A percentile compares a stretch with the other conserved stretches of the same genome.
Conservation (phyloP, 345 rosid genomes). For the Eucalyptus microcorys region DNA sequence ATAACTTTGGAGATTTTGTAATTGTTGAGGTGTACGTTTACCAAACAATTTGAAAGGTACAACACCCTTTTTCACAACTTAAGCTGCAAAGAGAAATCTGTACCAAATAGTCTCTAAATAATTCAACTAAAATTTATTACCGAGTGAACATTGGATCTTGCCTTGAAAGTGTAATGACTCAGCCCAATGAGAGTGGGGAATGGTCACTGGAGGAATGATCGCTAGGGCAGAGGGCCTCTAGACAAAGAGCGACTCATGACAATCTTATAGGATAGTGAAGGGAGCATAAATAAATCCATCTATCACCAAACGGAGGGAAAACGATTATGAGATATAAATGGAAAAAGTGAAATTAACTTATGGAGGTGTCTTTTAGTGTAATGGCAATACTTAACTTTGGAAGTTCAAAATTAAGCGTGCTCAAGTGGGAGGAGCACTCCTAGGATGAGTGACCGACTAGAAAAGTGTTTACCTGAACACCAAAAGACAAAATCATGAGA, state of each 20-base stretch:
- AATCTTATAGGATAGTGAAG: background rate
- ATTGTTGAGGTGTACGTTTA: background rate
- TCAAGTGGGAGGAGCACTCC: background rate
- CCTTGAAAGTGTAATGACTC: background rate
- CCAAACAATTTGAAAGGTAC: background rate
- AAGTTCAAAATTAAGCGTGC: background rate
- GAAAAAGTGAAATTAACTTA: too few relatives aligned
- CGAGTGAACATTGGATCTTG: background rate
- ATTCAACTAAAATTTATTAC: background rate
- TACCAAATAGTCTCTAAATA: background rate
- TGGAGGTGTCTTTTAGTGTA: background rate
- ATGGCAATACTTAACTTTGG: background rate
- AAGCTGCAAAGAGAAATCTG: background rate
- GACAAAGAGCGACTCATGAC: background rate
- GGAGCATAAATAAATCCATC: background rate
- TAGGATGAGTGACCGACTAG: background rate
- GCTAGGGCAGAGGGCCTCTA: background rate
- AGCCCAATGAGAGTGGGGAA: background rate
- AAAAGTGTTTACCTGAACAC: accelerated
- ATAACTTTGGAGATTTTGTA: background rate
- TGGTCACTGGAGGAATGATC: background rate
- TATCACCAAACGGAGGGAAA: background rate
- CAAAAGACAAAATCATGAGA: background rate
- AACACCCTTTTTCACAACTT: background rate
- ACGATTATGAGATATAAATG: background rate